Conservation (phyloP, 164 flowering plant species). For the Pachysandra terminalis region DNA sequence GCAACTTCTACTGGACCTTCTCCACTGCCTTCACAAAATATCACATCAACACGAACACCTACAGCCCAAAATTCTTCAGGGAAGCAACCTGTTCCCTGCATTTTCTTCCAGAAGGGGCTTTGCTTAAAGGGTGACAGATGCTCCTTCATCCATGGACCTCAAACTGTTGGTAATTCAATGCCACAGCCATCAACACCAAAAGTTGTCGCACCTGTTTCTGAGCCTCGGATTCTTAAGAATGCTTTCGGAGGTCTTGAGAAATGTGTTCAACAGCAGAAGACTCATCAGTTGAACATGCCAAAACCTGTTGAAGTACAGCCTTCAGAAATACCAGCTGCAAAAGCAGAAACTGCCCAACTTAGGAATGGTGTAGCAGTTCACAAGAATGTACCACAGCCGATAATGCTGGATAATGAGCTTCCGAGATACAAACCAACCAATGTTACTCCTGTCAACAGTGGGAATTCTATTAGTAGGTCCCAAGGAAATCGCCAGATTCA, state of each 20-base stretch:
- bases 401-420: constrained; percentile 23
- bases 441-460: constrained; percentile 28
- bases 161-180: constrained; percentile 25
- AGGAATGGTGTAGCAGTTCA: constrained; percentile 20
- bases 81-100: constrained; percentile 67
- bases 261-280: constrained; percentile 35
- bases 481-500: constrained; percentile 30
- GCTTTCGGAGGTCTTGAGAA: constrained; percentile 32
- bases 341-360: constrained; percentile 21
- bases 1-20: constrained; percentile 35
- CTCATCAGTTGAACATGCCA: constrained; percentile 25
- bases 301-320: constrained; percentile 30
- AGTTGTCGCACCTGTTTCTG: constrained; percentile 26
- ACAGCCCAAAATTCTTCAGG: constrained; percentile 23
- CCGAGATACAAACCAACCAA: constrained; percentile 26
- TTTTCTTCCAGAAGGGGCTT: constrained; percentile 72
- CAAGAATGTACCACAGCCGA: constrained; percentile 18
- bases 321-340: constrained; percentile 19
- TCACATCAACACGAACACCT: constrained; percentile 19
- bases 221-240: constrained; percentile 32
- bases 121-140: constrained; percentile 89
- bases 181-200: constrained; percentile 25
- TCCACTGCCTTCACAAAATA: constrained; percentile 29
- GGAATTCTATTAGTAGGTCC: constrained; percentile 27
- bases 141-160: constrained; percentile 57